Conservation (phyloP, 768 basidiomycete species). For the Trametes gibbosa region DNA sequence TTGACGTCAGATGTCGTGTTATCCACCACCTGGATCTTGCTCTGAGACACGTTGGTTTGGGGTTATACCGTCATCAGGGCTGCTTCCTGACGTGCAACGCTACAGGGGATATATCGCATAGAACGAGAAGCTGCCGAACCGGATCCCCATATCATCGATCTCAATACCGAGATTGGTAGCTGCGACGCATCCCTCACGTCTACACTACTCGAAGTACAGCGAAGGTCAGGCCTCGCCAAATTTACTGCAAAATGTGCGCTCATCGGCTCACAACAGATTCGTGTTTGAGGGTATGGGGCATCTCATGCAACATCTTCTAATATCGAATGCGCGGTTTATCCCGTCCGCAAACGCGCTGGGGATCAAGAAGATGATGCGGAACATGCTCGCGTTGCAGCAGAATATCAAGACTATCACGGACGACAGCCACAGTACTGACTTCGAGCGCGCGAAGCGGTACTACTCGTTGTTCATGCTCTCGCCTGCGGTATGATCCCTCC, state of each 20-base stretch:
- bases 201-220: constrained; percentile 61
- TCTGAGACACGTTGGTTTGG: constrained; percentile 48
- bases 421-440: constrained; percentile 59
- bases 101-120: constrained; percentile 79
- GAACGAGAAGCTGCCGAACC: constrained; percentile 88
- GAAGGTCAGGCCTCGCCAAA: constrained; percentile 44
- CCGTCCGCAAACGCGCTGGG: constrained; percentile 70
- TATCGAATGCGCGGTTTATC: constrained; percentile 71
- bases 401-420: constrained; percentile 75
- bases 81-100: neutral
- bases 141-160: constrained; percentile 82
- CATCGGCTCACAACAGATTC: constrained; percentile 56
- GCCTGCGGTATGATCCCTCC: constrained; percentile 57
- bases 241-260: constrained; percentile 11
- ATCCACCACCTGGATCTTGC: constrained; percentile 80
- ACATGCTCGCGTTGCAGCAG: constrained; percentile 90
- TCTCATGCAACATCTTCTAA: constrained; percentile 81
- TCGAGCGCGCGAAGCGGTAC: constrained; percentile 75
- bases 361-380: constrained; percentile 82
- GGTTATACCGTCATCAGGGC: too few relatives aligned
- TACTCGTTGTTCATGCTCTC: constrained; percentile 74
- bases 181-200: constrained; percentile 68
- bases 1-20: constrained; percentile 83
- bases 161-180: constrained; percentile 76
- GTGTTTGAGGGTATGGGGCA: constrained; percentile 82